Conservation (phyloP, 2,329 filamentous ascomycete genomes). For the Aspergillus niger region DNA sequence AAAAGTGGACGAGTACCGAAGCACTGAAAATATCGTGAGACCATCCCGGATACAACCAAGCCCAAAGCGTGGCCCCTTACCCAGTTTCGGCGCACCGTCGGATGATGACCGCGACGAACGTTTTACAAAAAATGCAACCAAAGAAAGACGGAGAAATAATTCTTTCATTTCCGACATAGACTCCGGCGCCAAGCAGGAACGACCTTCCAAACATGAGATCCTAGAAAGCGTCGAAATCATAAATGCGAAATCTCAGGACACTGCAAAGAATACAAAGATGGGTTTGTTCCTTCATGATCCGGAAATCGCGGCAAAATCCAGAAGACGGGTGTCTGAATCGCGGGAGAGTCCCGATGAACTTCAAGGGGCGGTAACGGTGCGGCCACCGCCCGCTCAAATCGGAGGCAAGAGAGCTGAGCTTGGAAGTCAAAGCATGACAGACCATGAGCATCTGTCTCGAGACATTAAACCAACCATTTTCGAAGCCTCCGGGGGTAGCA, state of each 20-base stretch:
- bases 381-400: slow-evolving; percentile 18
- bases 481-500: slow-evolving; percentile 15
- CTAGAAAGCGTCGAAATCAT: slow-evolving; percentile 23
- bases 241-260: background rate
- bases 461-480: slow-evolving; percentile 38
- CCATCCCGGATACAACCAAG: slow-evolving; percentile 9
- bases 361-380: slow-evolving; percentile 39
- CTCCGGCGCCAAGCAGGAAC: background rate
- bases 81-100: slow-evolving; percentile 1
- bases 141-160: slow-evolving; percentile 23
- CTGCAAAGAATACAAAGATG: background rate
- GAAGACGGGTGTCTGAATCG: slow-evolving; percentile 11
- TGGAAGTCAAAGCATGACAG: slow-evolving; percentile 6
- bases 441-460: slow-evolving; percentile 28
- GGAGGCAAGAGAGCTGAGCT: slow-evolving; percentile 8
- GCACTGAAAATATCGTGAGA: slow-evolving; percentile 23
- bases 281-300: background rate
- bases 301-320: slow-evolving; percentile 1
- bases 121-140: slow-evolving; percentile 28
- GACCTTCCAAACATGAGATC: slow-evolving; percentile 9
- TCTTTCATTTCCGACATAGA: slow-evolving; percentile 2
- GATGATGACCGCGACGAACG: slow-evolving; percentile 23
- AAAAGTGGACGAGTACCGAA: slow-evolving; percentile 22
- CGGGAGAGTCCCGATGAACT: slow-evolving; percentile 45
- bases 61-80: background rate